Percentiles rank a stretch among this genome's conserved stretches.
Evolutionary conservation across 345 rosid species (phyloP).

Genomic region (Barbarea vulgaris): DNA sequence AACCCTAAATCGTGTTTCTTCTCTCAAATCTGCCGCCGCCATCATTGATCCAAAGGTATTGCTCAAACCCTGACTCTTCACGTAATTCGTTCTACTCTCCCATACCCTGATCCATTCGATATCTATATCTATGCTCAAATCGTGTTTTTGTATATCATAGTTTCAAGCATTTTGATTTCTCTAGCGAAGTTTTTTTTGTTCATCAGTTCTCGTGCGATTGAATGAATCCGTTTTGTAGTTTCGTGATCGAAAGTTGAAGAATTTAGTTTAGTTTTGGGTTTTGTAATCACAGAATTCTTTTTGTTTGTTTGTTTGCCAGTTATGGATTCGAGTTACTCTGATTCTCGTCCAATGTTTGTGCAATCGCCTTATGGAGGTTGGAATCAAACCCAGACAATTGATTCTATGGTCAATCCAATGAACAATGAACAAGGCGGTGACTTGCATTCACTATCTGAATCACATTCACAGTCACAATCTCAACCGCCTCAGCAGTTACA

Average conservation of each 20-base stretch:
- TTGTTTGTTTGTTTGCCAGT: not conserved
- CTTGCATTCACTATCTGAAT: constrained; percentile 45
- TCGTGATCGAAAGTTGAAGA: not conserved
- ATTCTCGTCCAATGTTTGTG: constrained; percentile 49
- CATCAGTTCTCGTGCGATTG: not conserved
- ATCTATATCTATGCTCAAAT: not conserved
- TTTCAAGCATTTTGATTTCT: constrained; percentile 35
- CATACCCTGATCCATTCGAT: constrained; percentile 14
- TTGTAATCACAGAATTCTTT: constrained; percentile 3
- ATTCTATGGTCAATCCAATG: constrained; percentile 33
- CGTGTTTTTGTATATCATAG: constrained; percentile 11
- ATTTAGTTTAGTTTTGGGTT: not conserved
- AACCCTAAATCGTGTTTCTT: constrained; percentile 36
- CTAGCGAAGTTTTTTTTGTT: constrained; percentile 2
- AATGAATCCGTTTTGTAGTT: constrained; percentile 8
- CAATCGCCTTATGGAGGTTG: constrained; percentile 55
- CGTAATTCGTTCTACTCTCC: not conserved
- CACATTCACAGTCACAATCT: constrained; percentile 14
- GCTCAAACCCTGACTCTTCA: not conserved
- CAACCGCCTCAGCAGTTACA: constrained; percentile 38
- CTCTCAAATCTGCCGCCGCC: constrained; percentile 42
- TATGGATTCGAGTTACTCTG: constrained; percentile 59
- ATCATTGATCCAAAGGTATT: constrained; percentile 36
- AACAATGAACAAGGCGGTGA: constrained; percentile 53
- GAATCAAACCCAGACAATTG: constrained; percentile 51